Conservation (phyloP, 2,329 filamentous ascomycete species). For the Grosmannia clavigera region DNA sequence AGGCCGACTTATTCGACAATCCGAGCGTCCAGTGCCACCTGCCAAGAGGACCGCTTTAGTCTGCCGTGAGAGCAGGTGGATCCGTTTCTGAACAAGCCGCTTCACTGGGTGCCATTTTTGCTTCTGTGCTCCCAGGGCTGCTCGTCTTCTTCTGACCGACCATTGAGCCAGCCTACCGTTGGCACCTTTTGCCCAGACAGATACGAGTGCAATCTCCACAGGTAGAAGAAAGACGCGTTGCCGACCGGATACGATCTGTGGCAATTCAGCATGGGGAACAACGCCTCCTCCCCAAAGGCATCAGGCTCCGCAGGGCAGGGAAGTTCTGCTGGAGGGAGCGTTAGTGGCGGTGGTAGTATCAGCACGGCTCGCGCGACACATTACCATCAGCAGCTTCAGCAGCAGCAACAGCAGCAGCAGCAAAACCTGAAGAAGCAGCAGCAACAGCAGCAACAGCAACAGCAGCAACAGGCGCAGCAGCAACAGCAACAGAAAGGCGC, state of each 20-base stretch:
- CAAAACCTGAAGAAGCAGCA: conserved; percentile 14
- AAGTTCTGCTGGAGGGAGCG: neutral
- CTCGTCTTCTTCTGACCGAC: neutral
- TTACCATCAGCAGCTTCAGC: conserved; percentile 21
- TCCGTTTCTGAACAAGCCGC: neutral
- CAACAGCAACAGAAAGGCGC: conserved; percentile 12
- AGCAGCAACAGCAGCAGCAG: conserved; percentile 13
- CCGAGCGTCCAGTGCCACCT: neutral
- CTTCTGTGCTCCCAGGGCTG: neutral
- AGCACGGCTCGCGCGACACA: conserved; percentile 19
- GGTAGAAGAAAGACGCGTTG: neutral
- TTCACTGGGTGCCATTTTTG: neutral
- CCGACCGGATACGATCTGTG: neutral
- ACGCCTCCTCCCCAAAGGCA: conserved; percentile 27
- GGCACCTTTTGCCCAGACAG: neutral
- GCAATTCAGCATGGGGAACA: conserved; percentile 29
- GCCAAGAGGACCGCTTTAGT: neutral
- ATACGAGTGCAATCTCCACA: neutral
- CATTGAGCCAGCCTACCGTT: neutral
- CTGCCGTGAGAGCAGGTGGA: neutral
- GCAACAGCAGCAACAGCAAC: conserved; percentile 14
- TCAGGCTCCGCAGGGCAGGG: conserved; percentile 18
- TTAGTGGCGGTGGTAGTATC: conserved; percentile 14
- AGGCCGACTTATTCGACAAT: neutral
- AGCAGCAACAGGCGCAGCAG: conserved; percentile 13